Evolutionary conservation across 176 grass and related monocot species (phyloP).

Genomic region (Paspalum notatum): DNA sequence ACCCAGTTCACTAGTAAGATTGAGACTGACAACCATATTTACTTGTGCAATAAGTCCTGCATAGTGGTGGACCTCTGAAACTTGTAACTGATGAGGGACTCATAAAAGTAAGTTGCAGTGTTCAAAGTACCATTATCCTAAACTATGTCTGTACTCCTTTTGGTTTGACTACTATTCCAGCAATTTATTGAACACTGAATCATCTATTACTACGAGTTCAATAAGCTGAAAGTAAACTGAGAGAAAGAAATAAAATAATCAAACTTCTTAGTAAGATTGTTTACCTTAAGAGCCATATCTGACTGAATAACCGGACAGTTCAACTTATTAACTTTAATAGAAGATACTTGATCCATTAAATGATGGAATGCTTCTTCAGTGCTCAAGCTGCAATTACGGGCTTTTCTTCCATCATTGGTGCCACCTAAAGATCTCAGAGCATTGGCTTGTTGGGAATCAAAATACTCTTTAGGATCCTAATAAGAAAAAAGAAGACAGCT

Average conservation of each 20-base stretch:
- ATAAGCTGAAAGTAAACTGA: not conserved
- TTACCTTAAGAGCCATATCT: constrained; percentile 84
- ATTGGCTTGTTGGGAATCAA: constrained; percentile 98
- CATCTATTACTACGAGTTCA: not conserved
- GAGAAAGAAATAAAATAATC: constrained; percentile 1
- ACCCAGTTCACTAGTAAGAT: not conserved
- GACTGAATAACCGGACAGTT: constrained; percentile 66
- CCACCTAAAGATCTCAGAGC: constrained; percentile 77
- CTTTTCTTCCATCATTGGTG: constrained; percentile 58
- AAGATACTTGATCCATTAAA: constrained; percentile 77
- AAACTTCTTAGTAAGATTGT: constrained; percentile 22
- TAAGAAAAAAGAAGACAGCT: constrained; percentile 36
- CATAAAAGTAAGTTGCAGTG: not conserved
- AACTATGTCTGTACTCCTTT: constrained; percentile 2
- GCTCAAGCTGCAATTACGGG: constrained; percentile 55
- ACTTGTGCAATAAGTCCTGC: not conserved
- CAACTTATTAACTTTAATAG: constrained; percentile 60
- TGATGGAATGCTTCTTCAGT: constrained; percentile 72
- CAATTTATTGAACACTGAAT: not conserved
- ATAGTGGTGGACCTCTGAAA: not conserved
- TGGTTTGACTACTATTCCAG: not conserved
- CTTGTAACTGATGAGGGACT: not conserved
- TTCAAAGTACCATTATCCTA: constrained; percentile 19
- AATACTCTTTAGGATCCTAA: constrained; percentile 96
- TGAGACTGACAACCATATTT: not conserved